Conservation (phyloP, 768 basidiomycete genomes). For the Rhodotorula babjevae region DNA sequence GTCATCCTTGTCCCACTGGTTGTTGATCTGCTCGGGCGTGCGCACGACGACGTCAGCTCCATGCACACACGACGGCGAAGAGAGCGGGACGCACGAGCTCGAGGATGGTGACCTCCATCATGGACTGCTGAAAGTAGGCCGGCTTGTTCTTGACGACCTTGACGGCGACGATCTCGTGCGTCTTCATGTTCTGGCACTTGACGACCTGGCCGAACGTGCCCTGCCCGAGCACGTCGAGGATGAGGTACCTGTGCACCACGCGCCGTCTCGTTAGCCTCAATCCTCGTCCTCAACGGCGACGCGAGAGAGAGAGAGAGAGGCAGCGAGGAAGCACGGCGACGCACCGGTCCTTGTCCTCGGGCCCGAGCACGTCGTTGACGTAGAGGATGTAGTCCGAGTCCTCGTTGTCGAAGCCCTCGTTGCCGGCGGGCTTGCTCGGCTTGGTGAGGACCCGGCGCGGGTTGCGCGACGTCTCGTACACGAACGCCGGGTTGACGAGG, state of each 20-base stretch:
- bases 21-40: conserved; percentile 66
- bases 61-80: too few species aligned
- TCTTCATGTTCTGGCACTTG: conserved; percentile 99
- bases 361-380: conserved; percentile 95
- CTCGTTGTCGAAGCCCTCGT: conserved; percentile 97
- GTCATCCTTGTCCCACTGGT: conserved; percentile 84
- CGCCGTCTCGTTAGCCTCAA: background rate
- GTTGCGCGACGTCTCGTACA: conserved; percentile 90
- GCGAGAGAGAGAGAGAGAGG: background rate
- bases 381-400: conserved; percentile 99
- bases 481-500: conserved; percentile 89
- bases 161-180: conserved; percentile 95
- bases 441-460: conserved; percentile 95
- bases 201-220: conserved; percentile 99
- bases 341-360: conserved; percentile 90
- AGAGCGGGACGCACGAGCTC: conserved; percentile 65
- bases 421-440: conserved; percentile 89
- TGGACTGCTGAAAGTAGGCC: conserved; percentile 97
- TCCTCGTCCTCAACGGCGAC: background rate
- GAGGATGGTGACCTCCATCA: conserved; percentile 99
- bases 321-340: too few species aligned
- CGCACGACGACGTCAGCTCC: background rate
- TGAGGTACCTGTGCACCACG: conserved; percentile 68
- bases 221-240: conserved; percentile 95
- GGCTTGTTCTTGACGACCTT: conserved; percentile 99